Evolutionary conservation across 257 asterid genomes (phyloP).

Genomic region (Fraxinus pennsylvanica): DNA sequence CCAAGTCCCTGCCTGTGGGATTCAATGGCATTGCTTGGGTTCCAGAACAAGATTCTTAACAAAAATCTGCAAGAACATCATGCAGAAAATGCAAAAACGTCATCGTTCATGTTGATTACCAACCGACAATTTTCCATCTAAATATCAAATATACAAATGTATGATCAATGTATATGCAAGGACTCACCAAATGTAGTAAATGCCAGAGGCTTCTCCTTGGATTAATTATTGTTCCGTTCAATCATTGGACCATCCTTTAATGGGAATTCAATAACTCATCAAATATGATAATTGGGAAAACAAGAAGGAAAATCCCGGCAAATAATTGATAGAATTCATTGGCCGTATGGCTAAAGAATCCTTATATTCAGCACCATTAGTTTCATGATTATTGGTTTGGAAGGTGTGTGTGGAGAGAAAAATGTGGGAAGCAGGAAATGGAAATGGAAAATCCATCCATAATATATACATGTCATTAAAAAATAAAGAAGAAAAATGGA

Average conservation of each 20-base stretch:
- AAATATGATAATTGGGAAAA: neutral
- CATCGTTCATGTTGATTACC: neutral
- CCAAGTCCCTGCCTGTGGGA: conserved; percentile 35
- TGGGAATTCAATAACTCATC: neutral
- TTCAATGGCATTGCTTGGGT: conserved; percentile 25
- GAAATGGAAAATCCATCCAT: conserved; percentile 25
- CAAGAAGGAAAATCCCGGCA: neutral
- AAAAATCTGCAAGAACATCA: conserved; percentile 7
- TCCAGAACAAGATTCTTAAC: conserved; percentile 23
- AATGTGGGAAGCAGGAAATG: conserved; percentile 22
- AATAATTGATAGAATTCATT: conserved; percentile 8
- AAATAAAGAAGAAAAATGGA: conserved; percentile 2
- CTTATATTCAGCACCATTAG: conserved; percentile 8
- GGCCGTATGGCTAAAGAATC: conserved; percentile 17
- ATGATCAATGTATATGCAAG: conserved; percentile 18
- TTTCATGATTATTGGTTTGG: conserved; percentile 16
- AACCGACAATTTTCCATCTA: neutral
- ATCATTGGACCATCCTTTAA: neutral
- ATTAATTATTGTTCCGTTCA: conserved; percentile 18
- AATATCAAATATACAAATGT: neutral
- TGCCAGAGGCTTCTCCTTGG: conserved; percentile 16
- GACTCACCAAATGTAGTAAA: neutral
- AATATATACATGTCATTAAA: neutral
- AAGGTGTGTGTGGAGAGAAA: conserved; percentile 19
- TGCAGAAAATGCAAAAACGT: neutral